Base-by-base conservation (phyloP, 257 asterid genomes). In the Henckelia pumila region DNA sequence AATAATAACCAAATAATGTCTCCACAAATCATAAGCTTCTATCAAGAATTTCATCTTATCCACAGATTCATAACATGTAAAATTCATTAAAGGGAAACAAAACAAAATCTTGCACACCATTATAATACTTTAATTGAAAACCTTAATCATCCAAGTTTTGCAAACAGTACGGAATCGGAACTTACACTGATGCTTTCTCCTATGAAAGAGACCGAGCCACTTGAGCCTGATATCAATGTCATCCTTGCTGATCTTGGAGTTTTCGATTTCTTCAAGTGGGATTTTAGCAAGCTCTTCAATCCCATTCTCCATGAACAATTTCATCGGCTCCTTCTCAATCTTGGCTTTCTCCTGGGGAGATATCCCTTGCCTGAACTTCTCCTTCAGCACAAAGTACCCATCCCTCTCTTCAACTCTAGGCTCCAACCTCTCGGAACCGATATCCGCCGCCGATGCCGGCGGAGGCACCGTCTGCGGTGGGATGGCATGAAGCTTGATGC, bases 201-300 rank as follows among this genome's bases (percentile, higher is more conserved):
- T 67, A 67, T 93, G 99, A 74, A 93, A 93, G 26, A 93, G 91
- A 28, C 99, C 99, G 33, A 93, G 96, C 99, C 99, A 93, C 67
- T 93, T 93, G 72, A 93, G 96, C 59, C 99, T 83, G 0, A 84
- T 84, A 70, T 93, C 99, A 67, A 93, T 82, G 35, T 93, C 99
- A 67, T 93, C 99, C 60, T 90, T 93, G 7, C 75, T 78, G 9
- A 80, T 73, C 81, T 93, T 93, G 0, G 91, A 80, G 49, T 86
- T 78, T 6, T 90, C 99, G 26, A 93, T 79, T 13, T 90, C 96
- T 71, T 90, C 96, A 11, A 93, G 65, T 0, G 95, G 61, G 5
- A 90, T 82, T 32, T 83, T 82, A 0, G 97, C 72, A 7, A 90
- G 85, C 33, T 88, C 89, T 66, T 85, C 85, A 40, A 90, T 82